phyloP scores from a whole-genome alignment of 768 basidiomycete species.

The Trametes sanguinea region DNA sequence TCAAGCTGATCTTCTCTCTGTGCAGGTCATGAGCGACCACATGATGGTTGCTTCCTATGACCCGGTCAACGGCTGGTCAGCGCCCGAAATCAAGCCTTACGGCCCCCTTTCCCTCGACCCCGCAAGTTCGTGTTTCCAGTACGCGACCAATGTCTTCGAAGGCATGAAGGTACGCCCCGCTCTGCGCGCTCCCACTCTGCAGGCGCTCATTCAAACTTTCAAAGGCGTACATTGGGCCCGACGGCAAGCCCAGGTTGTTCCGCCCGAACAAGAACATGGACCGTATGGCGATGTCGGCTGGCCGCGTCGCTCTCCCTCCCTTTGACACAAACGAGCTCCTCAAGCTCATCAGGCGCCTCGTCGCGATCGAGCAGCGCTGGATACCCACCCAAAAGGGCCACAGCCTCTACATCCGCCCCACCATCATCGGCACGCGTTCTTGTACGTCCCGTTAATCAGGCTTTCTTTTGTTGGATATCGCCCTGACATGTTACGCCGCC shows the following conservation, averaged over 20 bases:
- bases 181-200: neutral
- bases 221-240: conserved; percentile 69
- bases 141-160: conserved; percentile 61
- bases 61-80: conserved; percentile 64
- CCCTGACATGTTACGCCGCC: neutral
- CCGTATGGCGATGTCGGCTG: conserved; percentile 68
- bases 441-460: conserved; percentile 28
- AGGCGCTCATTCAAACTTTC: neutral
- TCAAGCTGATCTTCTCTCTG: no score
- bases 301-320: conserved; percentile 69
- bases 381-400: conserved; percentile 74
- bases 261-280: conserved; percentile 85
- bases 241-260: conserved; percentile 77
- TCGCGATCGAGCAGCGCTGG: conserved; percentile 76
- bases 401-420: conserved; percentile 87
- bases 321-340: conserved; percentile 51
- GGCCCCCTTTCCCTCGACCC: conserved; percentile 62
- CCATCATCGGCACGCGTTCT: conserved; percentile 54
- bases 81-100: conserved; percentile 74
- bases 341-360: conserved; percentile 64
- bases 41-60: conserved; percentile 73
- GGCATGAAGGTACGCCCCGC: conserved; percentile 59
- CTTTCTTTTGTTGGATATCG: neutral
- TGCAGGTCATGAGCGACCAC: conserved; percentile 69
- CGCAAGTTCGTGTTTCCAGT: conserved; percentile 56